Conservation (phyloP, 768 basidiomycete species). For the Suillus subaureus region DNA sequence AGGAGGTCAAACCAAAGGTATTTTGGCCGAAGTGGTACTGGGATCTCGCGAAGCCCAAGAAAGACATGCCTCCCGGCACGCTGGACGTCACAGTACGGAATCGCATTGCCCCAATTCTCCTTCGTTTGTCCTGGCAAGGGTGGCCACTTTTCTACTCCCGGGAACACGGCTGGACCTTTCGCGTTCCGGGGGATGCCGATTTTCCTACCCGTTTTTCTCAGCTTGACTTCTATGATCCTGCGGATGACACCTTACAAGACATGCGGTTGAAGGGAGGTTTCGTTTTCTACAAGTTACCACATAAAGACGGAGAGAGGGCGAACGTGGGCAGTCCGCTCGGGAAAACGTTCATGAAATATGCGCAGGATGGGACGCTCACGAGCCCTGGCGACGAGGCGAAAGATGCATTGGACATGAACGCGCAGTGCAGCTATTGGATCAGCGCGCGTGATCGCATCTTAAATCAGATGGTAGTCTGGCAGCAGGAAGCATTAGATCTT, state of each 20-base stretch:
- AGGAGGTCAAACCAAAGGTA: slow-evolving; percentile 46
- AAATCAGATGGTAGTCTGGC: slow-evolving; percentile 93
- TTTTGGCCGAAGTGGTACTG: slow-evolving; percentile 98
- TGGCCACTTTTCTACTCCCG: slow-evolving; percentile 85
- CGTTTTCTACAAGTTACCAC: slow-evolving; percentile 89
- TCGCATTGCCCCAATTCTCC: slow-evolving; percentile 79
- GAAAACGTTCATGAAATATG: slow-evolving; percentile 87
- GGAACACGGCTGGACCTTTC: slow-evolving; percentile 90
- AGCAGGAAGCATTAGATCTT: slow-evolving; percentile 51
- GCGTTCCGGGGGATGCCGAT: slow-evolving; percentile 57
- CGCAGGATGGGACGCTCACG: slow-evolving; percentile 83
- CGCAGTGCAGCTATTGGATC: slow-evolving; percentile 97
- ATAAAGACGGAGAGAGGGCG: slow-evolving; percentile 91
- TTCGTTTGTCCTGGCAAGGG: slow-evolving; percentile 86
- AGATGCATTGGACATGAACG: slow-evolving; percentile 89
- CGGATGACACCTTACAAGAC: slow-evolving; percentile 61
- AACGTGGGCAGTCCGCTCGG: slow-evolving; percentile 92
- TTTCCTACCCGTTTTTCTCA: slow-evolving; percentile 49
- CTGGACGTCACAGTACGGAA: slow-evolving; percentile 87
- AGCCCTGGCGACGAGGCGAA: slow-evolving; percentile 81
- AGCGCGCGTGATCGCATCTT: slow-evolving; percentile 88
- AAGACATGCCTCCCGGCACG: slow-evolving; percentile 64
- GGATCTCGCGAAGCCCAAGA: slow-evolving; percentile 80
- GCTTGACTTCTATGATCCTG: slow-evolving; percentile 61
- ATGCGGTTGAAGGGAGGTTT: slow-evolving; percentile 50